These are phyloP conservation scores for Pascua guehoae DNA, from an alignment of 1,284 basidiomycete species.

Conservation along the genomic window DNA sequence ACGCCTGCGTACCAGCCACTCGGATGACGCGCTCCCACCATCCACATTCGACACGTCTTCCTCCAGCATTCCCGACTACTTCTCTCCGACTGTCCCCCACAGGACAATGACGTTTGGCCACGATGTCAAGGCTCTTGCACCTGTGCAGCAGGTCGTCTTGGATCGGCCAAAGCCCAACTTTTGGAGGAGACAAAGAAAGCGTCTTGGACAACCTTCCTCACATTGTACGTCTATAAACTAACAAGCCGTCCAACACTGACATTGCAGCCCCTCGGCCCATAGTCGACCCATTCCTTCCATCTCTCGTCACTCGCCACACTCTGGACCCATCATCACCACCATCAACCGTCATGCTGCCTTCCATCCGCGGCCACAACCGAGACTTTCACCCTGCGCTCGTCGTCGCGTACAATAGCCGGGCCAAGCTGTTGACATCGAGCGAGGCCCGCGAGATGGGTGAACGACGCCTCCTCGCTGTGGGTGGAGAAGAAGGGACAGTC, in stretches of 20 bases:
- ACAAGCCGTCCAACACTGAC: neutral
- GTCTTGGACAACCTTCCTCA: constrained; percentile 1
- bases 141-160: neutral
- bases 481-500: constrained; percentile 42
- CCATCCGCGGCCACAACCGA: constrained; percentile 30
- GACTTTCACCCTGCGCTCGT: constrained; percentile 38
- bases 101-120: neutral
- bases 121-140: neutral
- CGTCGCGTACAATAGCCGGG: constrained; percentile 32
- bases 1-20: neutral
- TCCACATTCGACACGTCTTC: no score
- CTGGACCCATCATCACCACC: constrained; percentile 18
- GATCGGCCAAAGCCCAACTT: neutral
- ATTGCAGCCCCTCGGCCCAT: no score
- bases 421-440: constrained; percentile 23
- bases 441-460: constrained; percentile 20
- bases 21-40: neutral
- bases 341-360: constrained; percentile 32
- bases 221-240: neutral
- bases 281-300: constrained; percentile 10
- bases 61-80: neutral
- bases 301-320: constrained; percentile 19
- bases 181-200: neutral
- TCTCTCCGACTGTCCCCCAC: neutral
- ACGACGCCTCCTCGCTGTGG: constrained; percentile 36